A percentile compares a stretch with the other conserved stretches of the same genome.
These are phyloP conservation scores for Dendrobium catenatum DNA, from an alignment of 106 monocot genomes.

Conservation along the genomic window DNA sequence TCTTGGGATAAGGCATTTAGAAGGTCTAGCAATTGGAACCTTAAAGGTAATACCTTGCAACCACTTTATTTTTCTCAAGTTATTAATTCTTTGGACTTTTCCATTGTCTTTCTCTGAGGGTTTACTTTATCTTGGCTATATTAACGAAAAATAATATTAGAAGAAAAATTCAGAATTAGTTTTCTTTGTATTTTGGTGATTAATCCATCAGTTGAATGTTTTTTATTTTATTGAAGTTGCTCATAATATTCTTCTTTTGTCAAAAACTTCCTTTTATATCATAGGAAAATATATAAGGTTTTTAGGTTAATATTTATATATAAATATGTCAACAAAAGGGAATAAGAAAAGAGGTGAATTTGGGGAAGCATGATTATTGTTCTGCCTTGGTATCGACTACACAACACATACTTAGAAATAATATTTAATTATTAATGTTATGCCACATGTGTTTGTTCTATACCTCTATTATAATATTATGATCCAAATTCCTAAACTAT, in stretches of 20 bases:
- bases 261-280: not conserved
- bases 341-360: not conserved
- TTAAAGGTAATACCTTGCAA: slow-evolving; percentile 49
- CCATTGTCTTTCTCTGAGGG: not conserved
- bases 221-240: not conserved
- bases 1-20: slow-evolving; percentile 62
- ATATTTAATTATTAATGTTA: not conserved
- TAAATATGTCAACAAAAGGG: not conserved
- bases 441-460: not conserved
- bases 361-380: not conserved
- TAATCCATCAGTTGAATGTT: not conserved
- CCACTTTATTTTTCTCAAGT: not conserved
- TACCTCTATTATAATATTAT: not conserved
- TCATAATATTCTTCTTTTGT: not conserved
- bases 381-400: not conserved
- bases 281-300: not conserved
- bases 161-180: not conserved
- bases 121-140: not conserved
- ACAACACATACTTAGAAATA: not conserved
- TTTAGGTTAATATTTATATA: not conserved
- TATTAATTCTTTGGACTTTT: not conserved
- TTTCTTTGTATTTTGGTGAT: not conserved
- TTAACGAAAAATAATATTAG: not conserved
- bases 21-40: slow-evolving; percentile 80
- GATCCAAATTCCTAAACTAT: not conserved